These are phyloP conservation scores for Dryadomyces quercus-mongolicae DNA, from an alignment of 2,329 filamentous ascomycete species.

Conservation along the genomic window DNA sequence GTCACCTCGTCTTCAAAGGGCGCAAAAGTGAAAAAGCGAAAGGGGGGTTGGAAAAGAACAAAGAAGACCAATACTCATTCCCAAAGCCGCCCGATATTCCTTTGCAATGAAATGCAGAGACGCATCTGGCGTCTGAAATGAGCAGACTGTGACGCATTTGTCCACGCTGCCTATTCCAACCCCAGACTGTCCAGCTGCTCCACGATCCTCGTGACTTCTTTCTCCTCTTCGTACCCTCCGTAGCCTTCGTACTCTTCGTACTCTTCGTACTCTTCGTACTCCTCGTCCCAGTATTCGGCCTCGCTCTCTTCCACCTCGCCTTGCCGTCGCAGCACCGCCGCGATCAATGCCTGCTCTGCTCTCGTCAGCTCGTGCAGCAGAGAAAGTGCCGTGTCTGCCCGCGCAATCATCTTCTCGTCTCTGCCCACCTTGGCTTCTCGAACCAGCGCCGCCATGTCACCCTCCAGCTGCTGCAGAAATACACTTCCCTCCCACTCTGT, in stretches of 20 bases:
- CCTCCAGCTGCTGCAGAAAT: neutral
- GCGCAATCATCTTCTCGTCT: neutral
- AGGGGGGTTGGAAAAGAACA: neutral
- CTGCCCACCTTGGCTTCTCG: too few relatives aligned
- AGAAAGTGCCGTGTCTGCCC: neutral
- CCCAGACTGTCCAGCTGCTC: neutral
- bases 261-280: neutral
- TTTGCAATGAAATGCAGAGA: too few relatives aligned
- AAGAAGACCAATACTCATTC: neutral
- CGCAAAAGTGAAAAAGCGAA: neutral
- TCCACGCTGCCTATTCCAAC: neutral
- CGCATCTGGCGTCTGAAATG: too few relatives aligned
- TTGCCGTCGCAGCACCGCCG: neutral
- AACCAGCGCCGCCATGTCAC: neutral
- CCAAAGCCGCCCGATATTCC: neutral
- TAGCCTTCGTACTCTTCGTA: neutral
- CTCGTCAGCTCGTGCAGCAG: neutral
- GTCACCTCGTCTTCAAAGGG: neutral
- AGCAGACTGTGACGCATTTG: too few relatives aligned
- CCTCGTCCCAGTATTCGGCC: too few relatives aligned
- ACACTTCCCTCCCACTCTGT: conserved; percentile 7
- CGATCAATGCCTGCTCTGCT: neutral
- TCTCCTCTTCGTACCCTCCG: neutral
- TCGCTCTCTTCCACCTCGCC: neutral
- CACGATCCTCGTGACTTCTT: too few relatives aligned